Percentiles rank a stretch among this genome's conserved stretches.
Evolutionary conservation across 73 alveolate genomes (phyloP).

Genomic region (Tetrahymena borealis): DNA sequence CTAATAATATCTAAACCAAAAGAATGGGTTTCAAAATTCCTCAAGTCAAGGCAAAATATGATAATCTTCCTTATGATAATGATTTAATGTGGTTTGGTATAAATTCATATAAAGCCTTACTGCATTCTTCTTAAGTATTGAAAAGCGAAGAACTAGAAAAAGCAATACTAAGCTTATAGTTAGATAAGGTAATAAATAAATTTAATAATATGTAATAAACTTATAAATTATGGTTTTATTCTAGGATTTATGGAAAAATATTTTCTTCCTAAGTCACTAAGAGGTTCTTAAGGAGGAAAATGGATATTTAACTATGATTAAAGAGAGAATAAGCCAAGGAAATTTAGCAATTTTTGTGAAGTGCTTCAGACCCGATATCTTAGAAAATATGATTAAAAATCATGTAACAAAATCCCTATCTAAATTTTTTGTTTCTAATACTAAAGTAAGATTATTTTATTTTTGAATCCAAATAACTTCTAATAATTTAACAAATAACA

Average conservation of each 20-base stretch:
- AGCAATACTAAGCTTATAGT: not conserved
- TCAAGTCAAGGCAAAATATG: not conserved
- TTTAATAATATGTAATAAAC: not conserved
- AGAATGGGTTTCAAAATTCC: not conserved
- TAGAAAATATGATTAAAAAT: not conserved
- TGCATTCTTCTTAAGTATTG: not conserved
- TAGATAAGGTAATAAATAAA: not conserved
- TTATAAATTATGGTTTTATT: not conserved
- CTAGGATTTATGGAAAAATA: not conserved
- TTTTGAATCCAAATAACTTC: not conserved
- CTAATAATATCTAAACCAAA: not conserved
- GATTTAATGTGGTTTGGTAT: not conserved
- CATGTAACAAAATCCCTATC: not conserved
- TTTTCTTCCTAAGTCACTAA: not conserved
- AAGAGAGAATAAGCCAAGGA: not conserved
- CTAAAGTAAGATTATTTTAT: not conserved
- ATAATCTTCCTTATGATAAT: not conserved
- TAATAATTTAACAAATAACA: not conserved
- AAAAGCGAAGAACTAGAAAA: not conserved
- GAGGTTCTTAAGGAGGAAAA: not conserved
- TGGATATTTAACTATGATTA: not conserved
- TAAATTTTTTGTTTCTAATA: not conserved
- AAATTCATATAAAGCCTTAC: not conserved
- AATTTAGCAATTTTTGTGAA: not conserved
- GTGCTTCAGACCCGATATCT: not conserved